Evolutionary conservation across 495 filamentous ascomycete genomes (phyloP).

Genomic region (Halenospora varia): DNA sequence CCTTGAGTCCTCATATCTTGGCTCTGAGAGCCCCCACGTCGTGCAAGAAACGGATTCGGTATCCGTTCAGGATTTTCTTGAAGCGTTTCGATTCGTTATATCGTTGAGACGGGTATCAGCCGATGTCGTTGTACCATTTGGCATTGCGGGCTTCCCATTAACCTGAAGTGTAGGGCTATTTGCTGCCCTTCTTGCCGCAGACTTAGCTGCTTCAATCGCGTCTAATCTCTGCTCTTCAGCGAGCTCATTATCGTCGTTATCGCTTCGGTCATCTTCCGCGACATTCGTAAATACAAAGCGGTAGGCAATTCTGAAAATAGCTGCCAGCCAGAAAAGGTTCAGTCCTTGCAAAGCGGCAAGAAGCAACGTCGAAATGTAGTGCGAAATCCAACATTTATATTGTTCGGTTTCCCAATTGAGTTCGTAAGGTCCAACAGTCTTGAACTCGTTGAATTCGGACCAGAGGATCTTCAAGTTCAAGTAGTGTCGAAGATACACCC

Average conservation of each 20-base stretch:
- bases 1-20: neutral
- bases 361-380: constrained; percentile 66
- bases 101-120: constrained; percentile 10
- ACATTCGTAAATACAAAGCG: constrained; percentile 43
- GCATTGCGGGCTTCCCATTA: constrained; percentile 15
- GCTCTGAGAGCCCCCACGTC: neutral
- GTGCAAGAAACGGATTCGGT: neutral
- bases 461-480: constrained; percentile 85
- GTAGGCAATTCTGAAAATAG: constrained; percentile 72
- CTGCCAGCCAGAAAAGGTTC: constrained; percentile 85
- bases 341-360: constrained; percentile 73
- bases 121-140: constrained; percentile 15
- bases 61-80: constrained; percentile 14
- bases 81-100: constrained; percentile 21
- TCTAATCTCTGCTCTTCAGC: constrained; percentile 26
- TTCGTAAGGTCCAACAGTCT: constrained; percentile 81
- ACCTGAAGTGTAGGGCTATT: constrained; percentile 7
- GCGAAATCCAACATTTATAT: constrained; percentile 77
- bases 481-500: constrained; percentile 91
- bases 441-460: constrained; percentile 82
- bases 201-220: constrained; percentile 6
- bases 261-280: constrained; percentile 49
- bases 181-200: neutral
- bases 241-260: constrained; percentile 44
- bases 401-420: constrained; percentile 80